A percentile compares a stretch with the other conserved stretches of the same genome.
These are phyloP conservation scores for Scalesia atractyloides DNA, from an alignment of 129 eudicot genomes.

Conservation along the genomic window DNA sequence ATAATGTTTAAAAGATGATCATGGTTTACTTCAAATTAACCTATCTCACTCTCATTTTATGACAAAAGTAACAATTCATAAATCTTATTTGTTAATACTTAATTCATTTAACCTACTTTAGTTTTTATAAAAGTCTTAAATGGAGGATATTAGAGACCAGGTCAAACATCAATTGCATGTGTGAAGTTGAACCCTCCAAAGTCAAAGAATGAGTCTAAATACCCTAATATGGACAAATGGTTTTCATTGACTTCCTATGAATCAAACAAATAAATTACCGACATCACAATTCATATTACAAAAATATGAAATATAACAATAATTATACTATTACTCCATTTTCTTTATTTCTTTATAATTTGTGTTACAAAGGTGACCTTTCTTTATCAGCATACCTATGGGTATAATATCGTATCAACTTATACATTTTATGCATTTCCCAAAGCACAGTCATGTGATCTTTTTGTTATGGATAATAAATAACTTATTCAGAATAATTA, in stretches of 20 bases:
- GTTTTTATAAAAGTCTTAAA: no score
- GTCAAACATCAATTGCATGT: slow-evolving; percentile 13
- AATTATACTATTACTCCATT: background rate
- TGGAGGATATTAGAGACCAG: slow-evolving; percentile 12
- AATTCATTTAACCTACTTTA: no score
- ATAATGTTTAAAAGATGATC: no score
- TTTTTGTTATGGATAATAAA: background rate
- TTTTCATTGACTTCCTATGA: slow-evolving; percentile 13
- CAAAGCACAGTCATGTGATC: background rate
- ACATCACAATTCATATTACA: background rate
- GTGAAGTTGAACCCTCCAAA: slow-evolving; percentile 32
- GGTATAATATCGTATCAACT: background rate
- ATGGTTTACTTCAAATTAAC: no score
- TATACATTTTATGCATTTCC: background rate
- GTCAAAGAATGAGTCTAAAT: slow-evolving; percentile 35
- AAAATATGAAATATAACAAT: background rate
- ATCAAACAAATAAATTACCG: slow-evolving; percentile 26
- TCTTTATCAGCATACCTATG: background rate
- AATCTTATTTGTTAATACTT: no score
- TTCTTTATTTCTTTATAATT: background rate
- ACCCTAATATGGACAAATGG: slow-evolving; percentile 10
- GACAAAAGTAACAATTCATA: no score
- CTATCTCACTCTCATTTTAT: no score
- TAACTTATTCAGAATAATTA: background rate
- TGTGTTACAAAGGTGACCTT: background rate